Evolutionary conservation across 1,284 basidiomycete species (phyloP).

Genomic region (Ceratobasidium theobromae): DNA sequence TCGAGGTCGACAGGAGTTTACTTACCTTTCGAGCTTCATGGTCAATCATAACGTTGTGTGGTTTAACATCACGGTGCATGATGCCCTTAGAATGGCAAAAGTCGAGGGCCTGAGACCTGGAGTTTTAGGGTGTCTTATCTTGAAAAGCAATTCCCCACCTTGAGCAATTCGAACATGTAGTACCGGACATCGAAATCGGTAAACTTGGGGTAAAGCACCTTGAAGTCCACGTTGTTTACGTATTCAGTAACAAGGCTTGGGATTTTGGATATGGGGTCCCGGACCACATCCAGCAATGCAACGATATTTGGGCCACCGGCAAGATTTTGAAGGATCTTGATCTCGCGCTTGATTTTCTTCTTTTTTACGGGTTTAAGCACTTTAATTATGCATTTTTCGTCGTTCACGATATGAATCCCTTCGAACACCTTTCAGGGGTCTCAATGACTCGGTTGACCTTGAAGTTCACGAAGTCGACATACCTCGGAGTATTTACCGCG

Average conservation of each 20-base stretch:
- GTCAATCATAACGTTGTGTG: constrained; percentile 99
- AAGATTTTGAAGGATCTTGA: constrained; percentile 97
- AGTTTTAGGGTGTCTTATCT: constrained; percentile 1
- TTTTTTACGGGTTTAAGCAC: constrained; percentile 99
- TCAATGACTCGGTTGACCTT: neutral
- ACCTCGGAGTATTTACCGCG: constrained; percentile 97
- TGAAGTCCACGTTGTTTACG: constrained; percentile 98
- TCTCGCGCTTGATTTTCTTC: constrained; percentile 99
- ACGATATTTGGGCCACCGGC: constrained; percentile 92
- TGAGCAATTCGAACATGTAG: constrained; percentile 96
- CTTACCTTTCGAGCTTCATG: constrained; percentile 90
- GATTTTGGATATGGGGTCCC: constrained; percentile 92
- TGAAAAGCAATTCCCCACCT: constrained; percentile 53
- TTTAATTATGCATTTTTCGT: constrained; percentile 98
- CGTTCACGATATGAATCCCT: constrained; percentile 89
- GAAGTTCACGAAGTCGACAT: constrained; percentile 38
- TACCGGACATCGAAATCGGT: constrained; percentile 93
- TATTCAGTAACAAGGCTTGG: constrained; percentile 99
- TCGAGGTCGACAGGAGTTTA: neutral
- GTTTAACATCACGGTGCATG: constrained; percentile 99
- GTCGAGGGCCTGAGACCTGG: constrained; percentile 76
- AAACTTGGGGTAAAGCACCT: constrained; percentile 93
- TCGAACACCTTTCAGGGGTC: constrained; percentile 80
- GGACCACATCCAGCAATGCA: constrained; percentile 88
- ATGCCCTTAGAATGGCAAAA: constrained; percentile 98